Base-by-base conservation (phyloP, 2,329 filamentous ascomycete genomes). In the Didymella pinodella region DNA sequence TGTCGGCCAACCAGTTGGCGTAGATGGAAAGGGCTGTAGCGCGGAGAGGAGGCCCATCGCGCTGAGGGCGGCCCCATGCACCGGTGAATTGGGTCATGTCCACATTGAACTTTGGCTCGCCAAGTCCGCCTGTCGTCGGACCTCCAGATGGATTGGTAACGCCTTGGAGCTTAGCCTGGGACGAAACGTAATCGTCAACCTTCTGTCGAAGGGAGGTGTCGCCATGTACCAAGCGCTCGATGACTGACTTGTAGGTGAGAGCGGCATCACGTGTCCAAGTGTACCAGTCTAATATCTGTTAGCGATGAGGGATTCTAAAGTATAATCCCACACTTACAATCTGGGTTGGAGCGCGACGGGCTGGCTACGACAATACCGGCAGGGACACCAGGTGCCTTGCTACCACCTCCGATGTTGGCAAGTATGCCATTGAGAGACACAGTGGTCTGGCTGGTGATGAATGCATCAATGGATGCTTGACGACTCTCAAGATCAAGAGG, bases 231-330 rank as follows among this genome's bases (percentile, higher is more conserved):
- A 92, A 89, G 20, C 85, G 81, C 66, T 93, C 90, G 8, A 90
- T 80, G 16, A 93, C 77, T 25, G 81, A 80, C 77, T 91, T 92
- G 79, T 90, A 86, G 2, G 87, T 86, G 29, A 93, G 81, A 25
- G 88, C 89, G 16, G 88, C 84, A 74, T 94, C 91, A 69, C 91
- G 81, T 1, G 88, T 92, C 91, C 91, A 94, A 0, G 89, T 92
- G 70, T 87, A 93, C 71, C 85, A 93, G 75, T 93, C 89, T 91
- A 61, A 45, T 16, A 7, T 34, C 14, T 18, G 34, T 45, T 4
- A 29, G 25, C 28, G 3, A 8, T 4, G 26, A 36, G 14, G 7
- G 20, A 5, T 4, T 47, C 2, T 25, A 22, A 14, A 16, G 6
- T 22, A 2, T 11, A 8, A 12, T 10, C 11, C 38, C 3, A 3